Percentiles rank a stretch among this genome's conserved stretches.
These are phyloP conservation scores for Begonia fuchsioides DNA, from an alignment of 306 rosid species.

Conservation along the genomic window DNA sequence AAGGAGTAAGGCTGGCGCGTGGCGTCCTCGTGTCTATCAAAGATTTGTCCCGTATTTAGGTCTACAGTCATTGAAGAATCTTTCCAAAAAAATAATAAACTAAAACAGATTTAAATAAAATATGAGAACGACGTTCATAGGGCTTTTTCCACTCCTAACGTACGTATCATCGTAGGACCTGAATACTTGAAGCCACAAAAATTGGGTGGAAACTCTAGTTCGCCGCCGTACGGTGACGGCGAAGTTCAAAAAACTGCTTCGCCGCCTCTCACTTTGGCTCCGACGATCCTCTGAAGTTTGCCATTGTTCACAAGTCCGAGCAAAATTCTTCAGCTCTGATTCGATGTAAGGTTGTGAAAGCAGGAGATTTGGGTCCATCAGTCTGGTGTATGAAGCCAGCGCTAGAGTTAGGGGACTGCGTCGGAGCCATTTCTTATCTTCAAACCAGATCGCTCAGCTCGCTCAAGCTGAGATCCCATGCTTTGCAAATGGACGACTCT, in stretches of 20 bases:
- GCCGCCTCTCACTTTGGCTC: constrained; percentile 6
- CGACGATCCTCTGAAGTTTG: constrained; percentile 9
- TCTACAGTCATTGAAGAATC: neutral
- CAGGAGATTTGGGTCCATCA: constrained; percentile 12
- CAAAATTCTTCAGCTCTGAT: constrained; percentile 8
- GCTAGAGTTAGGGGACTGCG: constrained; percentile 6
- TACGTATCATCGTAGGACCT: too few species aligned
- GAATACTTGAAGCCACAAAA: neutral
- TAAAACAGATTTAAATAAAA: too few species aligned
- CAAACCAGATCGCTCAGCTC: constrained; percentile 9
- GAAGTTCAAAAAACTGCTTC: constrained; percentile 7
- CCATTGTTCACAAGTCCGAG: neutral
- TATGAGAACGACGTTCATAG: too few species aligned
- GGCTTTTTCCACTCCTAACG: too few species aligned
- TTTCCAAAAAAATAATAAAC: neutral
- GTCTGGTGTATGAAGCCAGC: constrained; percentile 4
- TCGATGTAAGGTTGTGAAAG: neutral
- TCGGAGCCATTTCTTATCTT: constrained; percentile 10
- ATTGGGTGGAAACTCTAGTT: constrained; percentile 6
- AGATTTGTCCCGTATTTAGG: neutral
- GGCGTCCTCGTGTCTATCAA: constrained; percentile 38
- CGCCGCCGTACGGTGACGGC: constrained; percentile 3
- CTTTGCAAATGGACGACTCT: neutral
- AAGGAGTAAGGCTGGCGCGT: constrained; percentile 33
- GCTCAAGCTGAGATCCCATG: constrained; percentile 10